Conservation (phyloP, 805 yeast genomes). For the Myxozyma vanderwaltii region DNA sequence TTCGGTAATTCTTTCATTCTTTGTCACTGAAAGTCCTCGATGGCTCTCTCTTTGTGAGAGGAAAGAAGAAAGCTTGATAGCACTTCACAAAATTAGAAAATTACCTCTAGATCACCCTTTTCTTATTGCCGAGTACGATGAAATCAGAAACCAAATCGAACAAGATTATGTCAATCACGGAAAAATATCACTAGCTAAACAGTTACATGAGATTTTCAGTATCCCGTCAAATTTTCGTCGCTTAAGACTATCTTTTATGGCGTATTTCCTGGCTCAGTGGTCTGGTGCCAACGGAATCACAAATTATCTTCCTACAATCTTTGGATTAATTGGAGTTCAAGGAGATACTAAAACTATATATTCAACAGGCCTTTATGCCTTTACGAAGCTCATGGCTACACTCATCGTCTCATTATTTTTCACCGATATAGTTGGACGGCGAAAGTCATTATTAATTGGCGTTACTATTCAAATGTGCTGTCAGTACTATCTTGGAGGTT, state of each 20-base stretch:
- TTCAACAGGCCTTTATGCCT: slow-evolving; percentile 21
- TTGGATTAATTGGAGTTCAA: slow-evolving; percentile 14
- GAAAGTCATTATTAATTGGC: slow-evolving; percentile 10
- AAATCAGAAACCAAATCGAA: neutral
- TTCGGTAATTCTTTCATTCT: slow-evolving; percentile 3
- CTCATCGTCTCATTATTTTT: slow-evolving; percentile 18
- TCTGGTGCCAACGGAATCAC: slow-evolving; percentile 24
- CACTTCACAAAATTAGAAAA: slow-evolving; percentile 7
- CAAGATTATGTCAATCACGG: neutral
- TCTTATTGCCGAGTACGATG: slow-evolving; percentile 2
- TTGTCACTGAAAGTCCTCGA: slow-evolving; percentile 16
- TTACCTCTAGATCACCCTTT: slow-evolving; percentile 4
- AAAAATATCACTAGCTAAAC: neutral
- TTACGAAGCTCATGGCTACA: slow-evolving; percentile 11
- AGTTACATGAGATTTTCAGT: slow-evolving; percentile 2
- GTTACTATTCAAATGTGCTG: slow-evolving; percentile 13
- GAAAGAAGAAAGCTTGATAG: slow-evolving; percentile 3
- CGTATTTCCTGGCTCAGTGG: slow-evolving; percentile 23
- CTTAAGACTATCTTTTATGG: slow-evolving; percentile 10
- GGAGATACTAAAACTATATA: slow-evolving; percentile 2
- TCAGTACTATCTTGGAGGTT: slow-evolving; percentile 15
- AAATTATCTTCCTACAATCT: slow-evolving; percentile 20
- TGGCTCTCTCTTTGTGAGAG: slow-evolving; percentile 15
- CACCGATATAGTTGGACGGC: slow-evolving; percentile 15
- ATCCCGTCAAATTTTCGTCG: slow-evolving; percentile 12